Base-by-base conservation (phyloP, 768 basidiomycete genomes). In the Chalciporus sphaerocephalus region DNA sequence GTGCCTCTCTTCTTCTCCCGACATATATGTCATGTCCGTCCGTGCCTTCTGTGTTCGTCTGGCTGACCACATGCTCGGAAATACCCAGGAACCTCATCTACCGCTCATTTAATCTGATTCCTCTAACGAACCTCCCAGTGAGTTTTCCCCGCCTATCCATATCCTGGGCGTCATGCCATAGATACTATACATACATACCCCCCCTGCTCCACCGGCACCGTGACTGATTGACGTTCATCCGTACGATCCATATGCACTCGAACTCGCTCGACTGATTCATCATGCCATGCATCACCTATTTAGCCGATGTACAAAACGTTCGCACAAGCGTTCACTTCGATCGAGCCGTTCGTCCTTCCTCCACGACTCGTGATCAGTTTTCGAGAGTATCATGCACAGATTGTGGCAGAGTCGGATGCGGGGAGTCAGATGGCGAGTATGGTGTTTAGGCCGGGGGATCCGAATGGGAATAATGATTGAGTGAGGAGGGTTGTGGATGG, bases 281-380 rank as follows among this genome's bases (percentile, higher is more conserved):
- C 32, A 22, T 20, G 9, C 15, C 6, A 23, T 8, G 18, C 5
- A 6, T 32, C 21, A 38, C 7, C 32, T 24, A 15, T 30, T 6
- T 12, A 42, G 40, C 18, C 18, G 20, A 5, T 6, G 16, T 42
- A 15, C 30, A 23, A 35, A 33, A 42, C n/a, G 2, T 22, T 42
- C 32, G 41, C 33, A n/a, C n/a, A 10, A 17, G 20, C 28, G 3
- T 42, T 47, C 21, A 38, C 35, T 10, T 37, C 35, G 11, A 33
- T 46, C 33, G 48, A 38, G 5, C 44, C 44, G 6, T 41, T 50
- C 35, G 30, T 50, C 13, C 44, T 46, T 32, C 43, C 48, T 8
- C 48, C 48, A 9, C 44, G 39, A 11, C 43, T 50, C 39, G 35
- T 50, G 6, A 35, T 50, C 44, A 46, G 43, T 21, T 46, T 50